Conservation (phyloP, 2,329 filamentous ascomycete species). For the Sporothrix pallida region DNA sequence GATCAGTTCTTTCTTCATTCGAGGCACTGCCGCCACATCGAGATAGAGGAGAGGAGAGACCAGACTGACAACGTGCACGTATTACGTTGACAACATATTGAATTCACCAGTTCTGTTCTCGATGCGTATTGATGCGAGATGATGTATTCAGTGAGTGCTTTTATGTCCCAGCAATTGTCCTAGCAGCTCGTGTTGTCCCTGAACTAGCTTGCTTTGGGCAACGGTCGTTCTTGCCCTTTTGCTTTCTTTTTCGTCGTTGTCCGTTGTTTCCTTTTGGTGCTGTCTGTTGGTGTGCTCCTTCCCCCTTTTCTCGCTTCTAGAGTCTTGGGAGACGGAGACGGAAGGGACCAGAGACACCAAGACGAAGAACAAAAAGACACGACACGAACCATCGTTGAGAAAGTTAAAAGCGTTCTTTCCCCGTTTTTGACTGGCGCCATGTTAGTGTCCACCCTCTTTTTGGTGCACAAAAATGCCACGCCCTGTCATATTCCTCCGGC, state of each 20-base stretch:
- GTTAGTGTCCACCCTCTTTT: background rate
- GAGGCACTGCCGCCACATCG: background rate
- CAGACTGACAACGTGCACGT: too few species aligned
- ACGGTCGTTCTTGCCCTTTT: constrained; percentile 3
- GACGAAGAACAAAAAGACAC: background rate
- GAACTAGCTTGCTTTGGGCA: constrained; percentile 4
- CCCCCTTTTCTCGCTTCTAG: background rate
- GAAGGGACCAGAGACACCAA: background rate
- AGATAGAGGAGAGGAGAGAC: background rate
- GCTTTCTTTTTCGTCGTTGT: background rate
- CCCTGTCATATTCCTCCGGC: constrained; percentile 1
- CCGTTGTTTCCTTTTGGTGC: background rate
- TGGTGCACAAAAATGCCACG: background rate
- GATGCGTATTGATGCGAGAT: too few species aligned
- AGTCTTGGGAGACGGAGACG: constrained; percentile 3
- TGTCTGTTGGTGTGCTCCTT: background rate
- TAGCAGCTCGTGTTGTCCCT: background rate
- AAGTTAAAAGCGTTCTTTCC: background rate
- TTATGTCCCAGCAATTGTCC: background rate
- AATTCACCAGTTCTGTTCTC: background rate
- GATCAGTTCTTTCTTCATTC: background rate
- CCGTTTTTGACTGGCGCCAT: background rate
- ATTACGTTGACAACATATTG: background rate
- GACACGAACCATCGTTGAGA: too few species aligned
- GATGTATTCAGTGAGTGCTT: background rate